Conservation (phyloP, 148 eudicot genomes). For the Oxyria digyna region DNA sequence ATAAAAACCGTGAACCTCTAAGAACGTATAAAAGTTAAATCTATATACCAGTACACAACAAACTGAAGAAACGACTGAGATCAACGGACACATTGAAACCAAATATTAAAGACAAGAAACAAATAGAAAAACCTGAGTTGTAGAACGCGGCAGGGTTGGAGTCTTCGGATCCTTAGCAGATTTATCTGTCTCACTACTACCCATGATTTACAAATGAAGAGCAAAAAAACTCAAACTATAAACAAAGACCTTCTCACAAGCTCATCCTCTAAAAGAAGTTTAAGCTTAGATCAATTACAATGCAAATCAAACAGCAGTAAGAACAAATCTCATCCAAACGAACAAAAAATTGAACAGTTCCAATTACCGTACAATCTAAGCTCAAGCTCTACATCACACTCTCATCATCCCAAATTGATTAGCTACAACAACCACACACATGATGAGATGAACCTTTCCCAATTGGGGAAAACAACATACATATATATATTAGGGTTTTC, state of each 20-base stretch:
- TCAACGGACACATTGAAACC: neutral
- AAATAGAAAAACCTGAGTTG: slow-evolving; percentile 12
- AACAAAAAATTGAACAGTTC: neutral
- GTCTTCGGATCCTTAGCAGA: slow-evolving; percentile 61
- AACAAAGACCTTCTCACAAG: slow-evolving; percentile 1
- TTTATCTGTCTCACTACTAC: slow-evolving; percentile 81
- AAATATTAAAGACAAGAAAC: neutral
- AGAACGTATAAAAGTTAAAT: neutral
- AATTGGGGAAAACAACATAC: neutral
- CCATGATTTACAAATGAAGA: slow-evolving; percentile 36
- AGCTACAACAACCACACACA: neutral
- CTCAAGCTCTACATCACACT: neutral
- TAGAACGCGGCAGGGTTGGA: slow-evolving; percentile 27
- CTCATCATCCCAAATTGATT: no score
- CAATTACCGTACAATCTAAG: neutral
- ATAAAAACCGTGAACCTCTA: slow-evolving; percentile 4
- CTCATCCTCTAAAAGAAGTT: neutral
- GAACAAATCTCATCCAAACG: neutral
- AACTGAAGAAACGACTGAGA: neutral
- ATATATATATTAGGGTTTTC: neutral
- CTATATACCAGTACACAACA: neutral
- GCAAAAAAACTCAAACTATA: neutral
- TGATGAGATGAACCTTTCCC: neutral
- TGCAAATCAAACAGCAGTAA: neutral
- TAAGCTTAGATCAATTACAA: neutral